phyloP scores from a whole-genome alignment of 1,284 basidiomycete species.

The Microbotryomycetes sp. region DNA sequence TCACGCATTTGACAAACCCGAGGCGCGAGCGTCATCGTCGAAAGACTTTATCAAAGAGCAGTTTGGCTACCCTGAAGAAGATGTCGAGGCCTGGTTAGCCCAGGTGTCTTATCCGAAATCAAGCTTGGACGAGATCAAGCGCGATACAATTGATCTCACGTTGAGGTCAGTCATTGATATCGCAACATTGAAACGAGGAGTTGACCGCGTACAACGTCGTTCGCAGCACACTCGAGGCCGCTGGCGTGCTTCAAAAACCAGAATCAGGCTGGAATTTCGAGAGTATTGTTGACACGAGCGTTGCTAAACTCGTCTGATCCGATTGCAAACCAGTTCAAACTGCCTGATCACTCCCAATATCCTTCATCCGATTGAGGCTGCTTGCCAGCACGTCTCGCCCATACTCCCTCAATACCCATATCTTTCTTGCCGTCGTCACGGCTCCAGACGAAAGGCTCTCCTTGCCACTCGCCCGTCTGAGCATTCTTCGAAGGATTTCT shows the following conservation, averaged over 20 bases:
- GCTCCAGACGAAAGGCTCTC: slow-evolving; percentile 20
- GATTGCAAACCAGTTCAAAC: not conserved
- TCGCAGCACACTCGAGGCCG: slow-evolving; percentile 55
- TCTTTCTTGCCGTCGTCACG: slow-evolving; percentile 28
- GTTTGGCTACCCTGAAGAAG: slow-evolving; percentile 72
- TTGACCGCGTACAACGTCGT: slow-evolving; percentile 47
- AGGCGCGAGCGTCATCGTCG: slow-evolving; percentile 52
- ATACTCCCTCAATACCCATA: slow-evolving; percentile 30
- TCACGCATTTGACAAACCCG: slow-evolving; percentile 57
- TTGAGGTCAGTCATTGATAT: slow-evolving; percentile 10
- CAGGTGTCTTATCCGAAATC: slow-evolving; percentile 34
- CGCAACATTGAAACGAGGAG: not conserved
- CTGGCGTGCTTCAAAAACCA: slow-evolving; percentile 58
- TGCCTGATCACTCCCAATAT: not conserved
- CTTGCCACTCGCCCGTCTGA: slow-evolving; percentile 4
- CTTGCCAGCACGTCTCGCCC: slow-evolving; percentile 22
- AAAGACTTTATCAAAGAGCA: slow-evolving; percentile 66
- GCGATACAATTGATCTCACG: slow-evolving; percentile 23
- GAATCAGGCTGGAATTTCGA: slow-evolving; percentile 53
- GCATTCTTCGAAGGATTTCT: slow-evolving; percentile 18
- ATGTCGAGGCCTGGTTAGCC: slow-evolving; percentile 54
- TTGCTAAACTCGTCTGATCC: slow-evolving; percentile 46
- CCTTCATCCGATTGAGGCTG: not conserved
- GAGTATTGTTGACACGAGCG: slow-evolving; percentile 55
- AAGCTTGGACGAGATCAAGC: slow-evolving; percentile 46